Base-by-base conservation (phyloP, 495 filamentous ascomycete genomes). In the Hamigera avellanea region DNA sequence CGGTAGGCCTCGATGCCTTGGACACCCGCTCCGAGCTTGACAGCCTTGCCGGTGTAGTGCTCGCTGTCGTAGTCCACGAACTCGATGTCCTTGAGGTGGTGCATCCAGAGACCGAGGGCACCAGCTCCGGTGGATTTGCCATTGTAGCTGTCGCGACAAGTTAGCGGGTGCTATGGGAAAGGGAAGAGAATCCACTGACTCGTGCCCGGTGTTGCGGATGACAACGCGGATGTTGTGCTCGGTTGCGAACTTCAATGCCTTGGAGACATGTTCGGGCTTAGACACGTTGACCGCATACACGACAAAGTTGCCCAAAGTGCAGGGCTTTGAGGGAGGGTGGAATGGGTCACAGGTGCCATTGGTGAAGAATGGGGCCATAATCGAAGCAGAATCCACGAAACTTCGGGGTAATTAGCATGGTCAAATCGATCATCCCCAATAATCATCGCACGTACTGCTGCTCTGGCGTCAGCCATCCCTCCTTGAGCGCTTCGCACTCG, bases 181-280 rank as follows among this genome's bases (percentile, higher is more conserved):
- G 21, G 2, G 8, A 18, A 3, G 8, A 33, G 25, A 41, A n/a
- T 0, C 19, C 16, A 32, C 42, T 41, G 29, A 45, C 40, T 71
- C 61, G 37, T 64, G 57, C 8, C 78, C 79, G 0, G 77, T 81
- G 47, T 80, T 81, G n/a, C 74, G 75, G 26, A 83, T 59, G 16
- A 81, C 58, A 8, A 82, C 45, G 15, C 77, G 69, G 30, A 83
- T 62, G 41, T 74, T 75, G 37, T 74, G 60, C 23, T 66, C 33
- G 0, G 57, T 53, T 0, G 72, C 71, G 35, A 70, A 78, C 18
- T 60, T 53, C 26, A 76, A 33, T 1, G 53, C 42, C n/a, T 43
- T 44, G 6, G 43, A 34, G 15, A 67, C 44, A 16, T 70, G 52
- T 2, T 37, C 46, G 14, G 48, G 39, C 8, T 33, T 44, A 2